phyloP scores from a whole-genome alignment of 1,284 basidiomycete species.

The Schizophyllum commune region DNA sequence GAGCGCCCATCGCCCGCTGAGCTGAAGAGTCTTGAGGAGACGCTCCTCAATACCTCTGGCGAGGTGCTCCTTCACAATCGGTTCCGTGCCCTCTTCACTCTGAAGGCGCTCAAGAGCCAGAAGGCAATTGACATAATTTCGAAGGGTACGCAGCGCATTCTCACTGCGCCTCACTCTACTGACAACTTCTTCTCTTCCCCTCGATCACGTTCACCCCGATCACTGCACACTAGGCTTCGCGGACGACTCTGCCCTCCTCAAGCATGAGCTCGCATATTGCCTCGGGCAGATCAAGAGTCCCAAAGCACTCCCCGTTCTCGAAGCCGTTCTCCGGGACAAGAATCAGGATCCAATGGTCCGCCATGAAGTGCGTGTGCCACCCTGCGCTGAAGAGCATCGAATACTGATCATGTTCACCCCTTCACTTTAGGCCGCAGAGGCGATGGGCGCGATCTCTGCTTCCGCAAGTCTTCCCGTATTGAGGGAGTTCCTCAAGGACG shows the following conservation, averaged over 20 bases:
- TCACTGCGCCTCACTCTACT: background rate
- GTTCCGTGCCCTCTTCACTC: slow-evolving; percentile 89
- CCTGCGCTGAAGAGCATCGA: slow-evolving; percentile 5
- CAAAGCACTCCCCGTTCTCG: slow-evolving; percentile 75
- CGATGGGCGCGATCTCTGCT: slow-evolving; percentile 90
- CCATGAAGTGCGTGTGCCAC: slow-evolving; percentile 67
- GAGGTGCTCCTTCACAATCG: slow-evolving; percentile 79
- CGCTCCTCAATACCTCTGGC: slow-evolving; percentile 72
- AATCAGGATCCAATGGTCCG: slow-evolving; percentile 94
- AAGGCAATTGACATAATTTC: slow-evolving; percentile 82
- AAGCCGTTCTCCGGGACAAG: slow-evolving; percentile 63
- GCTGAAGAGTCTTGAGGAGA: slow-evolving; percentile 53
- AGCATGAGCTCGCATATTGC: slow-evolving; percentile 97
- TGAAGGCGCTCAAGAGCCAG: slow-evolving; percentile 82
- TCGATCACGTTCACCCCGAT: background rate
- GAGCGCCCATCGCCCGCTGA: slow-evolving; percentile 19
- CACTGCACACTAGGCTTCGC: slow-evolving; percentile 54
- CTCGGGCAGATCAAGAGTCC: slow-evolving; percentile 84
- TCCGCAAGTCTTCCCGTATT: slow-evolving; percentile 65
- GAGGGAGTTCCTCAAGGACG: slow-evolving; percentile 65
- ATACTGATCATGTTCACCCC: slow-evolving; percentile 6
- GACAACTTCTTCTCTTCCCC: background rate
- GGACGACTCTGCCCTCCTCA: slow-evolving; percentile 87
- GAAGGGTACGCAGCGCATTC: slow-evolving; percentile 46
- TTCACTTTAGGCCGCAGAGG: slow-evolving; percentile 79